These are phyloP conservation scores for Groenewaldozyma sp. DNA, from an alignment of 1,139 yeast genomes.

Conservation along the genomic window DNA sequence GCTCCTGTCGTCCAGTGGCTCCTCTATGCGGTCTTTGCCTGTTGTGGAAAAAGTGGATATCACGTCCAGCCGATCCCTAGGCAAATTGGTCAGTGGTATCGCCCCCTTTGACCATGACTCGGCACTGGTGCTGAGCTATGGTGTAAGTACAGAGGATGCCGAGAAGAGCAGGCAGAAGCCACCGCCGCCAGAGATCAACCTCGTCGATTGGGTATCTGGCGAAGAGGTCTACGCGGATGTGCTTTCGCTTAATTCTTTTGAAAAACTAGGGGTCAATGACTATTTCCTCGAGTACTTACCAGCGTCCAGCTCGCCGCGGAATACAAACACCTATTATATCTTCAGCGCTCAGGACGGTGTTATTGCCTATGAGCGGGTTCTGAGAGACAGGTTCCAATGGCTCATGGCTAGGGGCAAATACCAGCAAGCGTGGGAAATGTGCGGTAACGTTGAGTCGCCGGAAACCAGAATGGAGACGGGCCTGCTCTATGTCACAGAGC, in stretches of 20 bases:
- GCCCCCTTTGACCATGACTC: slow-evolving; percentile 45
- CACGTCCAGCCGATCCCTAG: slow-evolving; percentile 47
- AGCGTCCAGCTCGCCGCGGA: slow-evolving; percentile 7
- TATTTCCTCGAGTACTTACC: slow-evolving; percentile 40
- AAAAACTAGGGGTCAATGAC: slow-evolving; percentile 68
- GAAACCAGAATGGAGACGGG: slow-evolving; percentile 53
- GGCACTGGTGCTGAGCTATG: slow-evolving; percentile 36
- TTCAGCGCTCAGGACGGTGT: slow-evolving; percentile 80
- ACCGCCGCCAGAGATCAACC: slow-evolving; percentile 55
- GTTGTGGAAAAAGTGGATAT: slow-evolving; percentile 47
- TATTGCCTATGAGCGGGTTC: slow-evolving; percentile 57
- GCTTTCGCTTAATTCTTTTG: slow-evolving; percentile 51
- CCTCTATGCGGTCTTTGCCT: slow-evolving; percentile 19
- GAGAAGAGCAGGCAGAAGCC: slow-evolving; percentile 32
- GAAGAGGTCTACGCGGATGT: slow-evolving; percentile 81
- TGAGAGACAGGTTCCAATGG: slow-evolving; percentile 69
- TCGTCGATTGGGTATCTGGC: slow-evolving; percentile 56
- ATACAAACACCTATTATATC: slow-evolving; percentile 40
- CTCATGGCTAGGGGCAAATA: slow-evolving; percentile 44
- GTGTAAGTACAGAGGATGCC: slow-evolving; percentile 35
- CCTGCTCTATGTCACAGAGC: slow-evolving; percentile 48
- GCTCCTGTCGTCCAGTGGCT: slow-evolving; percentile 7
- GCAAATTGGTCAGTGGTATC: slow-evolving; percentile 67
- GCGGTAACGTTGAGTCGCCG: slow-evolving; percentile 46
- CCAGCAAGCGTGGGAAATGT: slow-evolving; percentile 69